phyloP scores from a whole-genome alignment of 208 protist genomes.

The Leishmania arabica region DNA sequence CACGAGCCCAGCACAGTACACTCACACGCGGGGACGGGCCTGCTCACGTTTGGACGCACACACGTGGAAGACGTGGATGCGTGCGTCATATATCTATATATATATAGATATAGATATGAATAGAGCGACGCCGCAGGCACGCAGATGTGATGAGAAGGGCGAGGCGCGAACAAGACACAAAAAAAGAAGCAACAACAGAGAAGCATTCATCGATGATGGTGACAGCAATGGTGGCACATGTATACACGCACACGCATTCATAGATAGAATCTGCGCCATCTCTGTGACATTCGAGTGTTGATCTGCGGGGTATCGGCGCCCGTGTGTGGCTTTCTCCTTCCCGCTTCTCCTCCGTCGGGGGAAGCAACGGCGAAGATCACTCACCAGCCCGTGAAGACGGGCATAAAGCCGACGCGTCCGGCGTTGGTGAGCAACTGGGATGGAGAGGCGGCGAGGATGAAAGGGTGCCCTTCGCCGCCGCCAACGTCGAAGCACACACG shows the following conservation, averaged over 20 bases:
- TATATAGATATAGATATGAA: no score
- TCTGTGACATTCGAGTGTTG: background rate
- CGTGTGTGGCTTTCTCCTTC: background rate
- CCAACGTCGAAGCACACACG: background rate
- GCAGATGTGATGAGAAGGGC: background rate
- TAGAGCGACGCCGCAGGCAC: background rate
- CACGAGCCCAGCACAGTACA: background rate
- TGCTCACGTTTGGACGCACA: background rate
- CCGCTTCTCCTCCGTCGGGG: background rate
- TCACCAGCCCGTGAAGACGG: background rate
- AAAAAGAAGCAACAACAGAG: background rate
- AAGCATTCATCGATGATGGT: background rate
- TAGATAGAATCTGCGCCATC: background rate
- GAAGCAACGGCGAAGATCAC: background rate
- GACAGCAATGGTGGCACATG: background rate
- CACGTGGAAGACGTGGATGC: background rate
- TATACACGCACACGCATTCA: background rate
- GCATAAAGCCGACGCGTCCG: background rate
- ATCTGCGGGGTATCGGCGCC: background rate
- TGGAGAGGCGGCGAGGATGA: background rate
- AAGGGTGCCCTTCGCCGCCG: background rate
- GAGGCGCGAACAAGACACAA: background rate
- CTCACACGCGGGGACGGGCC: background rate
- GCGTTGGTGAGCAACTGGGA: background rate
- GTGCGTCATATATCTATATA: background rate